A percentile compares a stretch with the other conserved stretches of the same genome.
These are phyloP conservation scores for Lipomyces japonicus DNA, from an alignment of 805 yeast genomes.

Conservation along the genomic window DNA sequence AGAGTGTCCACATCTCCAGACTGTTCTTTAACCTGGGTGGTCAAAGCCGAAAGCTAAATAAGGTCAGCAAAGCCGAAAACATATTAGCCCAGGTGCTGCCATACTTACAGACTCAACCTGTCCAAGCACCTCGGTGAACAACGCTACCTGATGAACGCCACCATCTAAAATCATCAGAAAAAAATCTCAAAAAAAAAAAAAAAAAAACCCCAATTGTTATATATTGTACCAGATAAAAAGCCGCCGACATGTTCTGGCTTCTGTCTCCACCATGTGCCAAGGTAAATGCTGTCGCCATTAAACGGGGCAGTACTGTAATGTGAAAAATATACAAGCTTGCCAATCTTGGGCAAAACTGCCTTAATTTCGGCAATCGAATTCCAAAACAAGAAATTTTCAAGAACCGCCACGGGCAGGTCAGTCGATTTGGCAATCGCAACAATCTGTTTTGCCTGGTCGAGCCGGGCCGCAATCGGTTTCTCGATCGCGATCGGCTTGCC, in stretches of 20 bases:
- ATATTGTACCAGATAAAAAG: conserved; percentile 66
- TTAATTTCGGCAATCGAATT: conserved; percentile 54
- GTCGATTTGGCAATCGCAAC: conserved; percentile 62
- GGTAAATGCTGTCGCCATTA: conserved; percentile 47
- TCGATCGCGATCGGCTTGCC: conserved; percentile 79
- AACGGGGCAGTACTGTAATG: conserved; percentile 50
- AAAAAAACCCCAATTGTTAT: too few species aligned
- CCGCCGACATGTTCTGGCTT: conserved; percentile 93
- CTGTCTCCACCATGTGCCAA: conserved; percentile 77
- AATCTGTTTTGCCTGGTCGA: conserved; percentile 75
- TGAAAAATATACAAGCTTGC: conserved; percentile 46
- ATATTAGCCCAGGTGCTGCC: neutral
- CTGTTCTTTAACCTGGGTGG: conserved; percentile 69
- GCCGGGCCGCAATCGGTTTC: conserved; percentile 86
- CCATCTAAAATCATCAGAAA: conserved; percentile 46
- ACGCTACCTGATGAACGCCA: conserved; percentile 92
- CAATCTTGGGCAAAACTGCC: conserved; percentile 64
- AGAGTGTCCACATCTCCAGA: conserved; percentile 82
- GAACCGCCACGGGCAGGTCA: conserved; percentile 65
- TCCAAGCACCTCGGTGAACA: conserved; percentile 79
- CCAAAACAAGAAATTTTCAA: conserved; percentile 83
- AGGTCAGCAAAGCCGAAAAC: neutral
- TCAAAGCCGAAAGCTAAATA: conserved; percentile 52
- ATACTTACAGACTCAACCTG: conserved; percentile 52
- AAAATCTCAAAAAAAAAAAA: neutral